A percentile compares a stretch with the other conserved stretches of the same genome.
phyloP scores from a whole-genome alignment of 768 basidiomycete species.

The Leccinum arenicola region DNA sequence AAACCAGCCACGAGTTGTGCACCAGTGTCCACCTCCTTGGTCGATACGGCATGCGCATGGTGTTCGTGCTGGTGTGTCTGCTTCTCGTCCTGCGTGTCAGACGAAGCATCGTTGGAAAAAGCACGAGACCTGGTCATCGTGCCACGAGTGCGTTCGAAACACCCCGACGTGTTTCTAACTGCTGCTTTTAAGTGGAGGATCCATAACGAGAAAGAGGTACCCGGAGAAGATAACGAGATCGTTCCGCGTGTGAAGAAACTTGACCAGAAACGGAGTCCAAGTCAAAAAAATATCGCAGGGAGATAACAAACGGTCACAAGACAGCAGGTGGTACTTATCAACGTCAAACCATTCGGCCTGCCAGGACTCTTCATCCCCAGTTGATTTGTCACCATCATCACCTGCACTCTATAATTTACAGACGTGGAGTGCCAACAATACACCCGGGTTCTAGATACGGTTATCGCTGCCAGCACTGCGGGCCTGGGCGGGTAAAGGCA shows the following conservation, averaged over 20 bases:
- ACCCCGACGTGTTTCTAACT: neutral
- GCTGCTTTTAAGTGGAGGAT: conserved; percentile 8
- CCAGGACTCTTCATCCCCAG: neutral
- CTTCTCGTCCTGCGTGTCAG: conserved; percentile 16
- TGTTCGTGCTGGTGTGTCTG: neutral
- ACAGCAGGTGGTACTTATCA: neutral
- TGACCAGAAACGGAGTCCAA: neutral
- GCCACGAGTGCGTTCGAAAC: neutral
- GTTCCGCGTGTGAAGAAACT: conserved; percentile 10
- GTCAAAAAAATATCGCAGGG: neutral
- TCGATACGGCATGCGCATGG: conserved; percentile 31
- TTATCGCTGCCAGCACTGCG: too few relatives aligned
- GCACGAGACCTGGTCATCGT: conserved; percentile 2
- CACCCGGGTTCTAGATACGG: neutral
- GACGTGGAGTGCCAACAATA: neutral
- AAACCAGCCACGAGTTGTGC: conserved; percentile 53
- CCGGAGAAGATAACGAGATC: neutral
- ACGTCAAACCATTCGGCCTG: neutral
- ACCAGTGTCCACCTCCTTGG: conserved; percentile 57
- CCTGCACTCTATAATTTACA: neutral
- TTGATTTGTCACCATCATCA: neutral
- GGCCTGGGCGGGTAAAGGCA: neutral
- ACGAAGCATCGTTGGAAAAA: conserved; percentile 10
- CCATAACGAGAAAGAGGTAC: neutral
- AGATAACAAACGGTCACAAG: conserved; percentile 14